Evolutionary conservation across 108 stramenopile species (phyloP), one percentile per base, ranked within the genome.

Genomic region (Poteriospumella lacustris): DNA sequence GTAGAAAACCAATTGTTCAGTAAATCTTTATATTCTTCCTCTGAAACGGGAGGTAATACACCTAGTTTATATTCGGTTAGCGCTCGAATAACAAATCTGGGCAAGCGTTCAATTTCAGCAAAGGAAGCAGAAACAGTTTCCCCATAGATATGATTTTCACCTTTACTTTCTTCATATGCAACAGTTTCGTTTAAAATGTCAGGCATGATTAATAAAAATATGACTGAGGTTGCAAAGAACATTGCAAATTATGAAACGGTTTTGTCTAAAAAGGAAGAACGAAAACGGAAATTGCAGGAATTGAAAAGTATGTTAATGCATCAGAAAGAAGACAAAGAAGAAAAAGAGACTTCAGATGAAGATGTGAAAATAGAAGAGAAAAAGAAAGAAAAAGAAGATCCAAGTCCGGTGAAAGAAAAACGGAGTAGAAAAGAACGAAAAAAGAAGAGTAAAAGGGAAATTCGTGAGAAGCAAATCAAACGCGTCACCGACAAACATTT

Each of bases 21-120:
- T 52, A 52, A 52, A 52, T 52, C 47, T 52, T 52, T 52, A 52
- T 52, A 52, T 52, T 52, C 47, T 52, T 52, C 47, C 47, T 52
- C 47, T 52, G 47, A 52, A 52, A 52, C 47, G 47, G 47, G 47
- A 52, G 47, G 47, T 52, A 52, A 52, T 52, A 52, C 47, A 52
- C 47, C 47, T 52, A 52, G 47, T 52, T 52, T 52, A 52, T 52
- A 52, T 52, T 52, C 47, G 47, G 47, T 52, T 52, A 52, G 47
- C 47, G 47, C 47, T 52, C 47, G 47, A 52, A 52, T 52, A 52
- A 52, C 47, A 52, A 52, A 52, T 52, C 47, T 52, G 47, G 47
- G 47, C 47, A 52, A 52, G 47, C 47, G 47, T 52, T 52, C 47
- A 52, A 52, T 52, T 52, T 52, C 47, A 52, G 47, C 47, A 52